Conservation (phyloP, 2,329 filamentous ascomycete species). For the Fusarium tjaetaba region DNA sequence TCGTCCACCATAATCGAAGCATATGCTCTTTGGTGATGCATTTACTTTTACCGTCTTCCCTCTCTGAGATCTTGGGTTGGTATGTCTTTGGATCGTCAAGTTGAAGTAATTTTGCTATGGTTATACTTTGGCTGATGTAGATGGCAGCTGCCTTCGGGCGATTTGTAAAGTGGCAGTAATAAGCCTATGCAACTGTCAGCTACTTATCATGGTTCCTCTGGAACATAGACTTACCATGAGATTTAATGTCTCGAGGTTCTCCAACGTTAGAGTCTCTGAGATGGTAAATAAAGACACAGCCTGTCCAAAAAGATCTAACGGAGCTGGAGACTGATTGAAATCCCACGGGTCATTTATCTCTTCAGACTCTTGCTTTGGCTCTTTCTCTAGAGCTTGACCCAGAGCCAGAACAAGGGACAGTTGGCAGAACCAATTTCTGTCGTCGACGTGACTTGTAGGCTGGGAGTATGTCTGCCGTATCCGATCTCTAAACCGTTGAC, state of each 20-base stretch:
- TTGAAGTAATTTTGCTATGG: neutral
- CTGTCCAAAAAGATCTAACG: neutral
- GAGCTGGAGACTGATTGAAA: too few relatives aligned
- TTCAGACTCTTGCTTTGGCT: neutral
- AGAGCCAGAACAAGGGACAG: neutral
- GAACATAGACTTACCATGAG: neutral
- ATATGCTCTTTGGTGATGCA: neutral
- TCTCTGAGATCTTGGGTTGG: rapidly evolving
- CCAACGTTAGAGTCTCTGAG: neutral
- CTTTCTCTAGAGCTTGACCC: neutral
- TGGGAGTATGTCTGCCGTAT: neutral
- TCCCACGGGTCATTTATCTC: neutral
- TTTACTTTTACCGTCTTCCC: rapidly evolving
- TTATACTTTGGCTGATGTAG: neutral
- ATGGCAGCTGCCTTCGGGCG: neutral
- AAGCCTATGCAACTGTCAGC: neutral
- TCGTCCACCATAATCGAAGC: neutral
- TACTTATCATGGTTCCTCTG: neutral
- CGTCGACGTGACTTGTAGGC: neutral
- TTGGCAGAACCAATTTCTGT: conserved; percentile 2
- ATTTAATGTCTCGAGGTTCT: neutral
- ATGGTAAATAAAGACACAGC: neutral
- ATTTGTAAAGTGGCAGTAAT: neutral
- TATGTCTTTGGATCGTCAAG: neutral
- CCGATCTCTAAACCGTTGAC: neutral